Evolutionary conservation across 2,329 filamentous ascomycete species (phyloP).

Genomic region (Neospermospora avenae): DNA sequence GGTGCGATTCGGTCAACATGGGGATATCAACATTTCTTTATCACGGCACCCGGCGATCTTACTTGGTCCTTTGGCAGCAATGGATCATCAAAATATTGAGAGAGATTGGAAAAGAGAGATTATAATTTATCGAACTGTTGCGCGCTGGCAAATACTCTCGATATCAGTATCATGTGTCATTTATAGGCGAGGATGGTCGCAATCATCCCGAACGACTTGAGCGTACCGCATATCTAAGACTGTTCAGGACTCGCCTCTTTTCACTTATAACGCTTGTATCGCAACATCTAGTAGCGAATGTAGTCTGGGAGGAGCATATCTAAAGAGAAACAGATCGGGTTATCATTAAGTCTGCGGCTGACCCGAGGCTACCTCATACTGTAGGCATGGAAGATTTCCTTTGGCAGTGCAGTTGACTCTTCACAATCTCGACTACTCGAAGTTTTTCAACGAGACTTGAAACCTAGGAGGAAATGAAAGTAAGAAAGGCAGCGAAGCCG

Average conservation of each 20-base stretch:
- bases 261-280: slow-evolving; percentile 20
- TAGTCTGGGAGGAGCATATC: no score
- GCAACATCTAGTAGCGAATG: no score
- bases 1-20: slow-evolving; percentile 22
- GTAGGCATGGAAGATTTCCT: no score
- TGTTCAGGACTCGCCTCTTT: slow-evolving; percentile 16
- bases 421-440: no score
- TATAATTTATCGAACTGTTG: slow-evolving; percentile 19
- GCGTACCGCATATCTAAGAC: slow-evolving; percentile 9
- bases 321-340: no score
- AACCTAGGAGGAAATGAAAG: no score
- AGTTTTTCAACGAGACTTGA: no score
- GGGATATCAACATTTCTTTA: slow-evolving; percentile 22
- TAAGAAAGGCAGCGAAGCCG: no score
- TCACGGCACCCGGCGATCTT: slow-evolving; percentile 23
- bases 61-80: slow-evolving; percentile 20
- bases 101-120: slow-evolving; percentile 20
- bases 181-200: slow-evolving; percentile 7
- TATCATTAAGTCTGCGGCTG: no score
- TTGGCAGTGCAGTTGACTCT: no score
- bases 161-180: slow-evolving; percentile 19
- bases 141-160: slow-evolving; percentile 17
- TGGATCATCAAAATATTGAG: slow-evolving; percentile 19
- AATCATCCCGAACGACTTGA: background rate
- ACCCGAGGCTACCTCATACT: no score